These are phyloP conservation scores for Puccinia horiana DNA, from an alignment of 1,284 basidiomycete species.

Conservation along the genomic window DNA sequence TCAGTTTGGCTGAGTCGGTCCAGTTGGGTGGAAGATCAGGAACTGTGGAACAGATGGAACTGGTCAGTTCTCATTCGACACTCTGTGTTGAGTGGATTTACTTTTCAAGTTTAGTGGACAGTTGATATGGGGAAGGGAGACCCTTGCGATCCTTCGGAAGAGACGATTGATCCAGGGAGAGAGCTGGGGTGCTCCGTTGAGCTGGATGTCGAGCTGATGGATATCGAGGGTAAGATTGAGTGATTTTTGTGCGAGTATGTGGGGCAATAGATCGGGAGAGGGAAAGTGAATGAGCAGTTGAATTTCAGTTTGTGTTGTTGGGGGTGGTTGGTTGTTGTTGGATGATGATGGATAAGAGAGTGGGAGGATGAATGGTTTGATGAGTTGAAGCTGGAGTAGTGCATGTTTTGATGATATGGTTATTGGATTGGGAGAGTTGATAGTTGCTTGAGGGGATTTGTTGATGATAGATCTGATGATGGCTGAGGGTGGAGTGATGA, in stretches of 20 bases:
- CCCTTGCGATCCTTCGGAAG: background rate
- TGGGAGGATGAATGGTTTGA: background rate
- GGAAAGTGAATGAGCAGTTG: background rate
- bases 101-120: background rate
- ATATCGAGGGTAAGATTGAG: background rate
- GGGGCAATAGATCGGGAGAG: background rate
- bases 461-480: background rate
- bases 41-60: background rate
- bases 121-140: background rate
- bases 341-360: background rate
- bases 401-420: background rate
- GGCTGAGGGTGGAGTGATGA: background rate
- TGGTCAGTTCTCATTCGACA: background rate
- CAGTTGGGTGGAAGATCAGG: background rate
- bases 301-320: background rate
- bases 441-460: background rate
- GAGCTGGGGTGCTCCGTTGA: background rate
- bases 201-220: background rate
- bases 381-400: background rate
- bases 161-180: background rate
- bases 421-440: background rate
- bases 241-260: background rate
- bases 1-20: background rate
- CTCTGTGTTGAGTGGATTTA: background rate
- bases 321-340: background rate